These are phyloP conservation scores for Tetrapisispora pingtungensis DNA, from an alignment of 805 yeast species.

Conservation along the genomic window DNA sequence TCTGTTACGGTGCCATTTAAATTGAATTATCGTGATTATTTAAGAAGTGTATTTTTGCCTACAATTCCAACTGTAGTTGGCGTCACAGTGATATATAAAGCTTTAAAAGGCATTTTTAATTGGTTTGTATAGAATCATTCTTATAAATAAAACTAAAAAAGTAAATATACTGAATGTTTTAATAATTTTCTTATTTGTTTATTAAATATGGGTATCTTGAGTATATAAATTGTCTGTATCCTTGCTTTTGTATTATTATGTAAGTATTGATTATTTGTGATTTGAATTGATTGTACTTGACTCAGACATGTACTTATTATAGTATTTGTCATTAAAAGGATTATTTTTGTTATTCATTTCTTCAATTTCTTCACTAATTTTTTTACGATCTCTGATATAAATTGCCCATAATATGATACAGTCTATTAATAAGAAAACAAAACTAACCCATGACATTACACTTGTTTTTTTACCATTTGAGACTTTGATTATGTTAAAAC, in stretches of 20 bases:
- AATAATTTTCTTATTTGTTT: too few species aligned
- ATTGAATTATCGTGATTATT: constrained; percentile 11
- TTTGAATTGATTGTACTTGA: constrained; percentile 3
- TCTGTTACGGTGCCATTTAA: constrained; percentile 16
- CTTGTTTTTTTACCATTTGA: constrained; percentile 42
- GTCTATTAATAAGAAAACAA: constrained; percentile 37
- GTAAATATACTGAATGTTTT: too few species aligned
- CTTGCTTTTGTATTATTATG: too few species aligned
- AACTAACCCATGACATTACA: constrained; percentile 53
- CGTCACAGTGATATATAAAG: not conserved
- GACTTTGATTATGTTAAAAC: constrained; percentile 40
- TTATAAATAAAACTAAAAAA: too few species aligned
- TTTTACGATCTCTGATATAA: constrained; percentile 29
- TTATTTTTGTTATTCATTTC: constrained; percentile 6
- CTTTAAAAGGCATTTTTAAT: not conserved
- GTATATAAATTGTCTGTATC: too few species aligned
- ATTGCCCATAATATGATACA: constrained; percentile 31
- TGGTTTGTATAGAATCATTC: too few species aligned
- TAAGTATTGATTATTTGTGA: not conserved
- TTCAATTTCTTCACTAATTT: constrained; percentile 11
- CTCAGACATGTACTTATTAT: constrained; percentile 5
- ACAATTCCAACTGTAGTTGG: not conserved
- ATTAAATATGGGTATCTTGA: too few species aligned
- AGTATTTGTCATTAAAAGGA: constrained; percentile 2
- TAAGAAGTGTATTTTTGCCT: not conserved